Percentiles rank a stretch among this genome's conserved stretches.
These are phyloP conservation scores for Trichoderma asperelloides DNA, from an alignment of 495 filamentous ascomycete species.

Conservation along the genomic window DNA sequence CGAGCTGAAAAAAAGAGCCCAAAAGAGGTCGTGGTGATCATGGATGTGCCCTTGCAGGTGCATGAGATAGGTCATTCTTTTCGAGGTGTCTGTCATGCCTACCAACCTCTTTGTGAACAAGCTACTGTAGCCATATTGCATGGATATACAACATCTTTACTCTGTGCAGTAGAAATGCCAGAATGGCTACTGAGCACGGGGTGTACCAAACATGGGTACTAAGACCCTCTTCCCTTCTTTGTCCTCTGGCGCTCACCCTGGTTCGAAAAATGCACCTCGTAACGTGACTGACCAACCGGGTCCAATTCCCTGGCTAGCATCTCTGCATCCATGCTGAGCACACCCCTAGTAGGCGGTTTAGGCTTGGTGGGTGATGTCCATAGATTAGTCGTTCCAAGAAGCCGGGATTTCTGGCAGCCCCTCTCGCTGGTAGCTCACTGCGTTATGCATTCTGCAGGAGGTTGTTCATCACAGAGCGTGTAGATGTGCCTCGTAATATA, in stretches of 20 bases:
- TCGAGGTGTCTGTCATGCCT: not conserved
- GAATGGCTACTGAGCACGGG: not conserved
- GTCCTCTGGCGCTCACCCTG: not conserved
- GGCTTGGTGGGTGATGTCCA: not conserved
- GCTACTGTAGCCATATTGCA: not conserved
- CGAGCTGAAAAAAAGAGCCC: not conserved
- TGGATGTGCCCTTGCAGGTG: not conserved
- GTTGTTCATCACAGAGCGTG: not conserved
- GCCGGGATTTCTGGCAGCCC: not conserved
- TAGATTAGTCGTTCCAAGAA: not conserved
- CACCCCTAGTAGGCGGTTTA: not conserved
- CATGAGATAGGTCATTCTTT: not conserved
- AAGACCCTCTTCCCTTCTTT: not conserved
- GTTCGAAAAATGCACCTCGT: not conserved
- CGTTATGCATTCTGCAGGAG: not conserved
- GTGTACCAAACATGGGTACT: not conserved
- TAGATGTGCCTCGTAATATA: not conserved
- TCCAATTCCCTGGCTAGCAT: constrained; percentile 3
- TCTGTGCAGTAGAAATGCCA: not conserved
- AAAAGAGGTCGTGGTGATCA: not conserved
- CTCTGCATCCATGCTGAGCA: not conserved
- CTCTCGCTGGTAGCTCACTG: not conserved
- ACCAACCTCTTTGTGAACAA: not conserved
- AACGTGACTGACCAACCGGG: constrained; percentile 1
- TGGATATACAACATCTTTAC: not conserved